Base-by-base conservation (phyloP, 164 flowering plant species). In the Annona squamosa region DNA sequence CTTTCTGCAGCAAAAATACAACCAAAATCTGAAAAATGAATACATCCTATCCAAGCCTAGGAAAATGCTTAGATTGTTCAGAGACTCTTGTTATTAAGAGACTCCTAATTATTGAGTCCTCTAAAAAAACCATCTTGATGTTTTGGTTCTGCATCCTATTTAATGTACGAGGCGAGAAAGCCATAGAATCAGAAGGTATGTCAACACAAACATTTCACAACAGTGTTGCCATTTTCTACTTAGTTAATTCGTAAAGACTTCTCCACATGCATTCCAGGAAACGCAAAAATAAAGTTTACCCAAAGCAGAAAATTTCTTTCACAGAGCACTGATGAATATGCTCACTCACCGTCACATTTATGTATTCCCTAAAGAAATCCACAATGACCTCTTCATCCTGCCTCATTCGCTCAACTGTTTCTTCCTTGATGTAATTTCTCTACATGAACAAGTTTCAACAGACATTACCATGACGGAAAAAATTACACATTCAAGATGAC, bases 401-500 rank as follows among this genome's bases (percentile, higher is more conserved):
- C 82, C 94, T 86, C 99, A 96, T 93, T 65, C 98, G 79, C 75
- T 96, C 99, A 77, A 96, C 92, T 1, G 99, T 96, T 81, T 91
- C 98, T 85, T 96, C 99, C 84, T 90, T 96, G 74, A 96, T 88
- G 81, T 89, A 89, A 82, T 85, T 88, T 79, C 76, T 91, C 99
- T 93, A 71, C 74, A 74, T 48, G 61, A 46, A 74, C 47, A 82
- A 79, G 46, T 72, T 71, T 61, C 44, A 73, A 13, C 1, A 64
- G 52, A 69, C 37, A 37, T 66, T 17, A 66, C 3, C 42, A 66
- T 13, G 68, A 64, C 43, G 4, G 47, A 66, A 48, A 6, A 48
- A 42, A 69, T 7, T 17, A 48, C 6, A 69, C 5, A 26, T 68
- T n/a, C 16, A 48, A 69, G n/a, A 48, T 17, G 46, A 4, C 6